Percentiles rank a stretch among this genome's conserved stretches.
These are phyloP conservation scores for Jimgerdemannia lactiflua DNA, from an alignment of 192 early-diverging fungal species.

Conservation along the genomic window DNA sequence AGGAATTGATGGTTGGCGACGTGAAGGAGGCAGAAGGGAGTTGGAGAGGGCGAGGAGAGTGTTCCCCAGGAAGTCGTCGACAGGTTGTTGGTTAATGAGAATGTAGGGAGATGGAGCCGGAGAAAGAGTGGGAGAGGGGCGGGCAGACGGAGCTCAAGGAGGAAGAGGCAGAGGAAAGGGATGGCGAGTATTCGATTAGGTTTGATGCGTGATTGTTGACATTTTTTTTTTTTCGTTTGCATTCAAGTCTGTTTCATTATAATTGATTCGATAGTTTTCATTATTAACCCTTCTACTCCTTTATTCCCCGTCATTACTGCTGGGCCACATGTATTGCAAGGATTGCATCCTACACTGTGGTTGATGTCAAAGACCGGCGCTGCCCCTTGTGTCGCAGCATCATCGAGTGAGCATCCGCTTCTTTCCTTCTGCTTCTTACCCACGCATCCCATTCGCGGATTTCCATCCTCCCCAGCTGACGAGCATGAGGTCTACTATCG, in stretches of 20 bases:
- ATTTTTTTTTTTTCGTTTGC: no score
- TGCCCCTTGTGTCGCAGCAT: background rate
- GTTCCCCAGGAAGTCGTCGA: background rate
- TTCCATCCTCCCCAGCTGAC: background rate
- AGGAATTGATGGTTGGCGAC: constrained; percentile 35
- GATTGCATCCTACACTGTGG: constrained; percentile 24
- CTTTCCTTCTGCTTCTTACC: background rate
- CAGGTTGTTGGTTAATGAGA: background rate
- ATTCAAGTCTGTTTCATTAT: background rate
- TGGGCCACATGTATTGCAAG: constrained; percentile 44
- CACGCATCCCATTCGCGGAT: background rate
- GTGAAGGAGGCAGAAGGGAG: background rate
- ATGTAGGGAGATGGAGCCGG: background rate
- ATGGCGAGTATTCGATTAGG: constrained; percentile 30
- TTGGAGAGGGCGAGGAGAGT: no score
- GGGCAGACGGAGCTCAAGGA: background rate
- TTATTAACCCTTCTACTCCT: background rate
- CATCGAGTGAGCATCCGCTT: background rate
- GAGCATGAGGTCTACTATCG: background rate
- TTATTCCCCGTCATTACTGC: constrained; percentile 15
- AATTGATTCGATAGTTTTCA: background rate
- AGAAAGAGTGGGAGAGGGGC: background rate
- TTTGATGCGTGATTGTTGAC: constrained; percentile 17
- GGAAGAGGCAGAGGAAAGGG: background rate
- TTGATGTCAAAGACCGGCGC: background rate